Percentiles rank a stretch among this genome's conserved stretches.
Conservation (phyloP, 768 basidiomycete genomes). For the Mycena latifolia region DNA sequence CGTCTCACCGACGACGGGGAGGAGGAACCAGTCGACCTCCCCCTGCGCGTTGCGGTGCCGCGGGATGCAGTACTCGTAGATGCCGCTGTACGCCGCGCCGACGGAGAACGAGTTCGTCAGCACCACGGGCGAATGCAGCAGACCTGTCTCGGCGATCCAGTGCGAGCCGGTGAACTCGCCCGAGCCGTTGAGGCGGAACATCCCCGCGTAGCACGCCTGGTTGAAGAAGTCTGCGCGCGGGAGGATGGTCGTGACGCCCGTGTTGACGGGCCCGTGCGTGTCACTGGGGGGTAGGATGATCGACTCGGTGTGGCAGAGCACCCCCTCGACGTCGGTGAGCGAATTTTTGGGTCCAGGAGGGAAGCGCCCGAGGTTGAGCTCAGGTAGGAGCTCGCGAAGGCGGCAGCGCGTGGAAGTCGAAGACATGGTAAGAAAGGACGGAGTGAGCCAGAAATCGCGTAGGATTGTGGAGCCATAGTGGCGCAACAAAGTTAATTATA, state of each 20-base stretch:
- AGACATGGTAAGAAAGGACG: too few relatives aligned
- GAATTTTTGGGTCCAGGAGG: slow-evolving; percentile 19
- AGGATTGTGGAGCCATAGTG: too few relatives aligned
- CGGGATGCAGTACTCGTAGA: slow-evolving; percentile 25
- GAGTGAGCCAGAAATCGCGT: too few relatives aligned
- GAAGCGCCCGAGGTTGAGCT: slow-evolving; percentile 14
- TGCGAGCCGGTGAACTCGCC: slow-evolving; percentile 24
- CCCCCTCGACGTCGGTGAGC: slow-evolving; percentile 14
- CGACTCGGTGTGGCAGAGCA: slow-evolving; percentile 16
- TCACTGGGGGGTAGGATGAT: slow-evolving; percentile 4
- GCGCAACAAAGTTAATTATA: too few relatives aligned
- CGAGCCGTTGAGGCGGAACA: slow-evolving; percentile 19
- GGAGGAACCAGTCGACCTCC: slow-evolving; percentile 19
- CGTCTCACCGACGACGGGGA: slow-evolving; percentile 26
- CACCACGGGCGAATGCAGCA: slow-evolving; percentile 14
- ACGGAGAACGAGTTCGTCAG: slow-evolving; percentile 25
- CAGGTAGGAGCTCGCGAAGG: slow-evolving; percentile 12
- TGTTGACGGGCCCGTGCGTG: slow-evolving; percentile 20
- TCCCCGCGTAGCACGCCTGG: slow-evolving; percentile 19
- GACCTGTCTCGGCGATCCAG: slow-evolving; percentile 15
- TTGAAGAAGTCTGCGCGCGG: slow-evolving; percentile 23
- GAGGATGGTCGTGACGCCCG: slow-evolving; percentile 21
- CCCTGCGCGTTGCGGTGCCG: slow-evolving; percentile 16
- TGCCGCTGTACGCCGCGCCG: slow-evolving; percentile 15
- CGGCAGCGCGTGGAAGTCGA: slow-evolving; percentile 7